Evolutionary conservation across 805 yeast species (phyloP).

Genomic region (Huiozyma naganishii): DNA sequence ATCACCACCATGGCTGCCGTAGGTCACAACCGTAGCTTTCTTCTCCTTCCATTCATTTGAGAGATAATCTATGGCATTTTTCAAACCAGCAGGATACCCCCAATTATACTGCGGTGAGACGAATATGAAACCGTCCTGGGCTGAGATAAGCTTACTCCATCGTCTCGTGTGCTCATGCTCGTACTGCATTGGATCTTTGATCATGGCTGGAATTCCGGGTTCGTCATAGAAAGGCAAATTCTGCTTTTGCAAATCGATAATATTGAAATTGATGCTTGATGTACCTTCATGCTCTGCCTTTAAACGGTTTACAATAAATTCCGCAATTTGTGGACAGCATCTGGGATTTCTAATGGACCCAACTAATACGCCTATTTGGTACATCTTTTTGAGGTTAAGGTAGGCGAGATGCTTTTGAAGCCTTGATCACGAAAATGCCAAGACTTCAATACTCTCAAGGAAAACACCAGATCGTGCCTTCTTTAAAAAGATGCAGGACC

Average conservation of each 20-base stretch:
- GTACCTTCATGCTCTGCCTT: background rate
- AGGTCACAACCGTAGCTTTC: conserved; percentile 26
- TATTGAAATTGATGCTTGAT: conserved; percentile 4
- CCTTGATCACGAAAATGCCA: too few species aligned
- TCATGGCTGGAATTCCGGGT: conserved; percentile 15
- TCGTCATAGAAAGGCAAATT: conserved; percentile 26
- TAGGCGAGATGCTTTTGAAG: too few species aligned
- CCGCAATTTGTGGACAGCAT: conserved; percentile 11
- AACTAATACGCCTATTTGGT: conserved; percentile 9
- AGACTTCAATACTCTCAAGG: too few species aligned
- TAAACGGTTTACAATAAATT: conserved; percentile 8
- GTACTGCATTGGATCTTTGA: conserved; percentile 15
- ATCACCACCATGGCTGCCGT: conserved; percentile 26
- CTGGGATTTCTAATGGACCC: conserved; percentile 13
- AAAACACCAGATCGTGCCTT: too few species aligned
- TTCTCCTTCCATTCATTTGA: conserved; percentile 28
- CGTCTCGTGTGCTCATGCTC: conserved; percentile 15
- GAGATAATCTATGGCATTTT: conserved; percentile 30
- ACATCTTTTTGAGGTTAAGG: background rate
- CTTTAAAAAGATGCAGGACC: too few species aligned
- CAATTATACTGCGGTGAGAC: conserved; percentile 32
- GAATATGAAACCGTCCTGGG: conserved; percentile 24
- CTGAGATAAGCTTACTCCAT: conserved; percentile 22
- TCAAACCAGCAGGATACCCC: conserved; percentile 30
- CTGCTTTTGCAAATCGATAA: conserved; percentile 25